A percentile compares a stretch with the other conserved stretches of the same genome.
phyloP scores from a whole-genome alignment of 441 rosid species.

The Biscutella laevigata region DNA sequence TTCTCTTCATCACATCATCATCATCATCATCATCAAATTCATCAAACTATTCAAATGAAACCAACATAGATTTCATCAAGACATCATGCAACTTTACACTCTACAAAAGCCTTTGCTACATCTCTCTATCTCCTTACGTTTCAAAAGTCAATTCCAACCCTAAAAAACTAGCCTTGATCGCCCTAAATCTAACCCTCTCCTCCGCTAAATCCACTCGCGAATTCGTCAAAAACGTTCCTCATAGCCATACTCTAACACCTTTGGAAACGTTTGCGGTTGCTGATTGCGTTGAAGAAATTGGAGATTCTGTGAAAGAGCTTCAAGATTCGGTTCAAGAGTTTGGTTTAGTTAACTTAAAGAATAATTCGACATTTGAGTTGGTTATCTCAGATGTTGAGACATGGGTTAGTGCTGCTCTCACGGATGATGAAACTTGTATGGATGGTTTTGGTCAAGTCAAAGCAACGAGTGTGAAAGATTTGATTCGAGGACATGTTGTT shows the following conservation, averaged over 20 bases:
- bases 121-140: constrained; percentile 51
- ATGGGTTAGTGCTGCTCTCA: constrained; percentile 75
- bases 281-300: constrained; percentile 55
- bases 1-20: constrained; percentile 23
- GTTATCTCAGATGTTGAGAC: constrained; percentile 50
- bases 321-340: constrained; percentile 45
- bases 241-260: constrained; percentile 16
- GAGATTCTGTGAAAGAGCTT: constrained; percentile 43
- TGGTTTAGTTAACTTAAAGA: constrained; percentile 12
- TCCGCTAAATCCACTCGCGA: constrained; percentile 31
- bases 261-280: constrained; percentile 37
- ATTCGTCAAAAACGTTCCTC: constrained; percentile 35
- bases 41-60: constrained; percentile 12
- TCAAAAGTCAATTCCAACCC: constrained; percentile 38
- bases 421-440: constrained; percentile 60
- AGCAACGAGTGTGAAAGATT: constrained; percentile 22
- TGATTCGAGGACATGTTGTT: constrained; percentile 33
- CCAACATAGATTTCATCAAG: constrained; percentile 39
- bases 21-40: constrained; percentile 8
- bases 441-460: constrained; percentile 37
- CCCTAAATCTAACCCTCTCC: constrained; percentile 47
- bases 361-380: constrained; percentile 26
- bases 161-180: constrained; percentile 32
- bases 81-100: constrained; percentile 49
- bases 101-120: constrained; percentile 55